A percentile compares a stretch with the other conserved stretches of the same genome.
phyloP scores from a whole-genome alignment of 805 yeast species.

The Spathaspora hagerdaliae region DNA sequence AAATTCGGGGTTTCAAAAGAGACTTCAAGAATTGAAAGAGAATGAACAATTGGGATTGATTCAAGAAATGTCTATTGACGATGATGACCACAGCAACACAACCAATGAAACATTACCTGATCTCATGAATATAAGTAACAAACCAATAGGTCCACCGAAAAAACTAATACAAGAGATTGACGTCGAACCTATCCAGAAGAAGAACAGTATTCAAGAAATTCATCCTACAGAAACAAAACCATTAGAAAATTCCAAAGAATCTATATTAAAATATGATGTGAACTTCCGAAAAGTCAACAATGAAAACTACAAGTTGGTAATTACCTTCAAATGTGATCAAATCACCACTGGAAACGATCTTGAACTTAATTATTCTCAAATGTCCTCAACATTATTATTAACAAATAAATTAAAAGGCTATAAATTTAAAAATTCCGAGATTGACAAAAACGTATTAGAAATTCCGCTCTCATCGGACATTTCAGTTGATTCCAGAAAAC shows the following conservation, averaged over 20 bases:
- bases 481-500: neutral
- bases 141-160: constrained; percentile 12
- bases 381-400: neutral
- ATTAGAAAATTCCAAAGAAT: neutral
- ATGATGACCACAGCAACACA: neutral
- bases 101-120: constrained; percentile 20
- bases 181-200: constrained; percentile 15
- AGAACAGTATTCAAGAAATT: neutral
- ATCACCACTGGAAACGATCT: neutral
- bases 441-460: neutral
- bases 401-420: neutral
- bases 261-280: neutral
- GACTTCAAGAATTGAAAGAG: constrained; percentile 29
- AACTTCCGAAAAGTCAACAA: neutral
- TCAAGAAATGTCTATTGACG: constrained; percentile 31
- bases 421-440: neutral
- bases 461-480: neutral
- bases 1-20: constrained; percentile 31
- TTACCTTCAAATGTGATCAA: neutral
- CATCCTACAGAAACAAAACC: neutral
- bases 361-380: neutral
- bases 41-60: constrained; percentile 42
- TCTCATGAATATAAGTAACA: constrained; percentile 21
- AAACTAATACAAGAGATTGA: constrained; percentile 57
- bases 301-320: neutral